Evolutionary conservation across 2,329 filamentous ascomycete species (phyloP).

Genomic region (Karstenula rhodostoma): DNA sequence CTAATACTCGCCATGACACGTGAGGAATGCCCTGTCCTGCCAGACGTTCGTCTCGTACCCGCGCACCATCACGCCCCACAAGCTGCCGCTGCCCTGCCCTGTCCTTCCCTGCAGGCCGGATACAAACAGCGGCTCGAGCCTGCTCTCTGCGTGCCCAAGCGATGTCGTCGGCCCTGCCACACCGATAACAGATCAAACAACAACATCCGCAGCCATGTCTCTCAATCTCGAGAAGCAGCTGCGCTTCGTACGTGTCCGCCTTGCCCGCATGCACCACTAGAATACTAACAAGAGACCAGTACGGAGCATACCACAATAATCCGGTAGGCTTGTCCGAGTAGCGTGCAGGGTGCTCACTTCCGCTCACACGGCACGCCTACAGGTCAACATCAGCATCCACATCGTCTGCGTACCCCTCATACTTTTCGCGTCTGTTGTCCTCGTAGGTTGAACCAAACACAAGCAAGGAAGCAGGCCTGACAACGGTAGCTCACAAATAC

Average conservation of each 20-base stretch:
- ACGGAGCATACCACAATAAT: conserved; percentile 85
- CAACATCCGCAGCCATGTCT: conserved; percentile 53
- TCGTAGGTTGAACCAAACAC: conserved; percentile 62
- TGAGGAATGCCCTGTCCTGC: conserved; percentile 32
- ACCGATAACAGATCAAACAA: conserved; percentile 30
- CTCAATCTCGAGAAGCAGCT: conserved; percentile 84
- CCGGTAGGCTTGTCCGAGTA: conserved; percentile 54
- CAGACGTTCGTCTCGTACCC: conserved; percentile 25
- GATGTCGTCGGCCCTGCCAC: conserved; percentile 31
- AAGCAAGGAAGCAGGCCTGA: conserved; percentile 19
- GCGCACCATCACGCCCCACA: conserved; percentile 28
- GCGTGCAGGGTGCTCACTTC: conserved; percentile 24
- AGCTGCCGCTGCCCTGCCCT: conserved; percentile 20
- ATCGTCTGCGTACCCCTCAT: conserved; percentile 81
- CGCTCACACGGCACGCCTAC: conserved; percentile 32
- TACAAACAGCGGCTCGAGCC: conserved; percentile 7
- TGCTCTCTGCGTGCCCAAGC: conserved; percentile 27
- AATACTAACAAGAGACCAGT: conserved; percentile 59
- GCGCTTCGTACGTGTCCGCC: conserved; percentile 71
- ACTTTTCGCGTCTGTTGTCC: conserved; percentile 72
- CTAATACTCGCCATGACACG: conserved; percentile 19
- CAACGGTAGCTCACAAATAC: conserved; percentile 63
- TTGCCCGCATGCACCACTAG: not conserved
- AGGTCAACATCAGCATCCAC: conserved; percentile 81
- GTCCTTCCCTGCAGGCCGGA: conserved; percentile 25